Conservation (phyloP, 1,284 basidiomycete species). For the Moesziomyces antarcticus region DNA sequence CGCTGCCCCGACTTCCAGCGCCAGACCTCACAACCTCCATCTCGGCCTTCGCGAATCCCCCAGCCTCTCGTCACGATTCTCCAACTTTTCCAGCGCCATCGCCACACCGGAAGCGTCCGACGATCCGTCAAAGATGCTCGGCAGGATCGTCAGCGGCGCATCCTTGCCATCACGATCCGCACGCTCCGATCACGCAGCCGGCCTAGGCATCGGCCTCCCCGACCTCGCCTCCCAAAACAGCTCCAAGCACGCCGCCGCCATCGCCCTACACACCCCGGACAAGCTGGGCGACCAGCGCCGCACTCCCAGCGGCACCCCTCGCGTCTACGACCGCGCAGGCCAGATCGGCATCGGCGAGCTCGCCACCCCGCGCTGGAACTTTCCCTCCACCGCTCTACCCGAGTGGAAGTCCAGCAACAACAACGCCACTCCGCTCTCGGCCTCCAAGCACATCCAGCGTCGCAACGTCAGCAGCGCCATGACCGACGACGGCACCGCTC, state of each 20-base stretch:
- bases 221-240: slow-evolving; percentile 19
- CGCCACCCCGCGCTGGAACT: slow-evolving; percentile 90
- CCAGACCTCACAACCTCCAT: slow-evolving; percentile 33
- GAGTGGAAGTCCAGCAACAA: slow-evolving; percentile 15
- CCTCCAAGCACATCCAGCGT: slow-evolving; percentile 20
- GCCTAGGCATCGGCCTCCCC: slow-evolving; percentile 54
- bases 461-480: slow-evolving; percentile 38
- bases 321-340: slow-evolving; percentile 78
- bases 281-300: slow-evolving; percentile 27
- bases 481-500: slow-evolving; percentile 38
- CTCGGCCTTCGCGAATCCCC: slow-evolving; percentile 38
- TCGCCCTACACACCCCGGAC: slow-evolving; percentile 44
- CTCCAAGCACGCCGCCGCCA: slow-evolving; percentile 1
- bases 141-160: slow-evolving; percentile 7
- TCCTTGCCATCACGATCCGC: slow-evolving; percentile 5
- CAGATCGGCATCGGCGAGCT: slow-evolving; percentile 95
- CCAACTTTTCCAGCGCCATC: slow-evolving; percentile 52
- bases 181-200: slow-evolving; percentile 12
- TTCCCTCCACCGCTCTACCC: slow-evolving; percentile 30
- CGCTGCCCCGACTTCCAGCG: neutral
- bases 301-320: slow-evolving; percentile 27
- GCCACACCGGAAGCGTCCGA: slow-evolving; percentile 40
- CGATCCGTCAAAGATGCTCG: slow-evolving; percentile 26
- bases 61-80: slow-evolving; percentile 49
- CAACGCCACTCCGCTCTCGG: slow-evolving; percentile 21